Evolutionary conservation across 108 stramenopile species (phyloP).

Genomic region (Cyclostephanos invisitatus): DNA sequence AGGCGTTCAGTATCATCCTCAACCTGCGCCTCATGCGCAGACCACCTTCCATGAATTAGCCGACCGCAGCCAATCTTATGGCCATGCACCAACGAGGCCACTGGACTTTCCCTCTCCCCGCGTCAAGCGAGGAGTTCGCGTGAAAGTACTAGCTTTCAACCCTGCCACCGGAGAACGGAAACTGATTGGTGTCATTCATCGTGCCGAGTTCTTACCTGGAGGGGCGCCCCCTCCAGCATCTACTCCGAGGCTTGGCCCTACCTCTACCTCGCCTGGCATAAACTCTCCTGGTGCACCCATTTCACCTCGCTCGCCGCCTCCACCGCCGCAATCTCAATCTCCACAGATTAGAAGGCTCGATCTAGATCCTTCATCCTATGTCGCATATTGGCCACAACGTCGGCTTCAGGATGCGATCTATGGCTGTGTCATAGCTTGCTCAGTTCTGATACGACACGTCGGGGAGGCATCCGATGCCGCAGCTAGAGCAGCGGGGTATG

Average conservation of each 20-base stretch:
- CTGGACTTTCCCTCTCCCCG: slow-evolving; percentile 82
- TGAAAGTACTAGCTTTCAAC: slow-evolving; percentile 77
- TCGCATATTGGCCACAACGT: slow-evolving; percentile 79
- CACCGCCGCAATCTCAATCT: slow-evolving; percentile 27
- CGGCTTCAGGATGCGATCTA: slow-evolving; percentile 88
- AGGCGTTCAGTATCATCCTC: slow-evolving; percentile 39
- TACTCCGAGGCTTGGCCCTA: slow-evolving; percentile 11
- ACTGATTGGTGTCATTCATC: slow-evolving; percentile 72
- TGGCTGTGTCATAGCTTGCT: slow-evolving; percentile 78
- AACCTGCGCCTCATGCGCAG: slow-evolving; percentile 37
- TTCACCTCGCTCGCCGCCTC: slow-evolving; percentile 24
- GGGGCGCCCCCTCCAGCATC: slow-evolving; percentile 9
- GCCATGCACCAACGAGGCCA: slow-evolving; percentile 56
- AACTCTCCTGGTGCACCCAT: slow-evolving; percentile 3
- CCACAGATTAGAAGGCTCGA: background rate
- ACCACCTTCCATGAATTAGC: slow-evolving; percentile 31
- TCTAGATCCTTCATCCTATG: slow-evolving; percentile 35
- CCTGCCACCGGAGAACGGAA: slow-evolving; percentile 63
- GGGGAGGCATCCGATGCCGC: slow-evolving; percentile 83
- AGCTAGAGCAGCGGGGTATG: slow-evolving; percentile 75
- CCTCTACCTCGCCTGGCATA: slow-evolving; percentile 17
- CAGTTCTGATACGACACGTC: slow-evolving; percentile 69
- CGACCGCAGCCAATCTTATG: slow-evolving; percentile 19
- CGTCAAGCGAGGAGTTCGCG: slow-evolving; percentile 70
- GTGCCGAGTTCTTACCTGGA: slow-evolving; percentile 53